A percentile compares a stretch with the other conserved stretches of the same genome.
Evolutionary conservation across 225 moss, liverwort and hornwort species (phyloP).

Genomic region (Lunularia cruciata): DNA sequence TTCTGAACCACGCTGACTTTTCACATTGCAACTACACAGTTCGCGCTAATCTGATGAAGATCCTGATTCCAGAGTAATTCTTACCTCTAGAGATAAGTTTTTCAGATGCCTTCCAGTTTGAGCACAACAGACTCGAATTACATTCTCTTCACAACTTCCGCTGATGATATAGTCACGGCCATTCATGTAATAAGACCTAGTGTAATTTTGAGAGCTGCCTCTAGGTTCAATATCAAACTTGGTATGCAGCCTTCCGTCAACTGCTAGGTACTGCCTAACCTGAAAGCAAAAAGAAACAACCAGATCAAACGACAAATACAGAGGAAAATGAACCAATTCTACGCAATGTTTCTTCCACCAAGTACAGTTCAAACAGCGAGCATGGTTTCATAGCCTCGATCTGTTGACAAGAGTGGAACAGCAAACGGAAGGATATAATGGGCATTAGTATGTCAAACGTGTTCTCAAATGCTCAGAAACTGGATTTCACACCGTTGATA

Average conservation of each 20-base stretch:
- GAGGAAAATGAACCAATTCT: neutral
- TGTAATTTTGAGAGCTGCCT: constrained; percentile 64
- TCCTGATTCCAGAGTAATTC: no score
- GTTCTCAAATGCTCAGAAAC: no score
- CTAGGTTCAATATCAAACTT: constrained; percentile 69
- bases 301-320: neutral
- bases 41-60: no score
- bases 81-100: constrained; percentile 70
- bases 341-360: no score
- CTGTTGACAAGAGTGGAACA: no score
- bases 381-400: no score
- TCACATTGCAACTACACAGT: no score
- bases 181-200: constrained; percentile 80
- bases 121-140: constrained; percentile 78
- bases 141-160: constrained; percentile 84
- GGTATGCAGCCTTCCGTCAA: constrained; percentile 73
- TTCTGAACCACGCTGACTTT: no score
- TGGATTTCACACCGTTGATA: no score
- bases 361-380: no score
- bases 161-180: constrained; percentile 83
- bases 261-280: constrained; percentile 77
- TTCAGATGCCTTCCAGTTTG: constrained; percentile 77
- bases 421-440: no score
- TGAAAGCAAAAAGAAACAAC: constrained; percentile 22
- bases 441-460: no score